Evolutionary conservation across 495 filamentous ascomycete species (phyloP).

Genomic region (Trichodelitschia bisporula): DNA sequence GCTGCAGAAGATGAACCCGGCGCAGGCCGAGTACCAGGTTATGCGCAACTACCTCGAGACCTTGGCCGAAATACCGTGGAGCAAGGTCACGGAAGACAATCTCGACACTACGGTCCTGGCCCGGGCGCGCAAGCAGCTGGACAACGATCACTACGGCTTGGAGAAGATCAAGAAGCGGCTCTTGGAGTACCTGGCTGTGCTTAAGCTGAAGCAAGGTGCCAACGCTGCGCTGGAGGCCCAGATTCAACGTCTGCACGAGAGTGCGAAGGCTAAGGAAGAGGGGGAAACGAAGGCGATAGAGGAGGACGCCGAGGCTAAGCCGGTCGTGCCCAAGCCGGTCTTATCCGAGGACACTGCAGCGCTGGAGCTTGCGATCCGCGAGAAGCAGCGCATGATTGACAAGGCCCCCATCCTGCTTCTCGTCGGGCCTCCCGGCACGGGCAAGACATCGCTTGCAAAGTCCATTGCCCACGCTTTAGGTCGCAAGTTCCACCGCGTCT

Average conservation of each 20-base stretch:
- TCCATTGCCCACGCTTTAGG: slow-evolving; percentile 81
- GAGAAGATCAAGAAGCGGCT: slow-evolving; percentile 95
- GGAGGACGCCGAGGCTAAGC: slow-evolving; percentile 2
- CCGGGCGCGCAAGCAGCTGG: slow-evolving; percentile 66
- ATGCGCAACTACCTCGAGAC: slow-evolving; percentile 89
- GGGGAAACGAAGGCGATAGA: slow-evolving; percentile 4
- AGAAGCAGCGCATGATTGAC: slow-evolving; percentile 54
- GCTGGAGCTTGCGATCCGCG: slow-evolving; percentile 41
- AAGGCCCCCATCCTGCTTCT: slow-evolving; percentile 91
- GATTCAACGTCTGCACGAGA: slow-evolving; percentile 20
- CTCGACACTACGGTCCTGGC: slow-evolving; percentile 61
- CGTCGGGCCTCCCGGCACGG: slow-evolving; percentile 83
- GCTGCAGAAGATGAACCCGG: slow-evolving; percentile 82
- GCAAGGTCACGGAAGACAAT: slow-evolving; percentile 59
- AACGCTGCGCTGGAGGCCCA: slow-evolving; percentile 59
- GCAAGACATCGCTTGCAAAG: slow-evolving; percentile 89
- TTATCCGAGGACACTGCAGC: no score
- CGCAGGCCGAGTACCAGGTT: slow-evolving; percentile 86
- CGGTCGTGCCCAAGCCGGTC: not conserved
- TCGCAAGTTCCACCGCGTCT: slow-evolving; percentile 92
- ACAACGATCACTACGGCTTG: slow-evolving; percentile 90
- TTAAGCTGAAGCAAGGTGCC: slow-evolving; percentile 76
- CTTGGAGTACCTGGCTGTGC: slow-evolving; percentile 84
- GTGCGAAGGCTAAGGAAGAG: slow-evolving; percentile 3
- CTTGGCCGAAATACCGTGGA: slow-evolving; percentile 86